These are phyloP conservation scores for Colletotrichum shisoi DNA, from an alignment of 2,329 filamentous ascomycete species.

Conservation along the genomic window DNA sequence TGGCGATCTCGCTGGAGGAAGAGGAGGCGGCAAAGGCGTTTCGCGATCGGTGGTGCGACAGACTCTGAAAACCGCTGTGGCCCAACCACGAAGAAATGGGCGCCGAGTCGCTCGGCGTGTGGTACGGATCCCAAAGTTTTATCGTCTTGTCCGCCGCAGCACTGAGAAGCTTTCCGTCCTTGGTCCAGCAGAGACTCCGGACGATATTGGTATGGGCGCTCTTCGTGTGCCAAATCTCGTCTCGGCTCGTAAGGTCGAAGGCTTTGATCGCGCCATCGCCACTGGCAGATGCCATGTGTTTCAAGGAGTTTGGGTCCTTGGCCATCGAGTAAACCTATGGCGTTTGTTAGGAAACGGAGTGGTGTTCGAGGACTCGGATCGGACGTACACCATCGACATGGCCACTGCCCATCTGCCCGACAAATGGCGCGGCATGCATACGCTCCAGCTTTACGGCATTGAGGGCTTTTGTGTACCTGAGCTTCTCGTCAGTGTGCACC, in stretches of 20 bases:
- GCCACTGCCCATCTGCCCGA: constrained; percentile 85
- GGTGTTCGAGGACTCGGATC: neutral
- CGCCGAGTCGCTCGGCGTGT: constrained; percentile 70
- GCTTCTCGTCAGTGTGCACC: constrained; percentile 15
- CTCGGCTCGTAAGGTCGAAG: constrained; percentile 64
- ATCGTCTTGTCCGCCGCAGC: constrained; percentile 87
- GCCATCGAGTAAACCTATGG: constrained; percentile 72
- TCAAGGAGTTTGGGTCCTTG: constrained; percentile 77
- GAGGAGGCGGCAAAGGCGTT: constrained; percentile 83
- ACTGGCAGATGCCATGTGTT: constrained; percentile 80
- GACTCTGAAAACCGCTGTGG: constrained; percentile 71
- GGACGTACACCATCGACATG: constrained; percentile 84
- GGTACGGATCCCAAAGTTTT: constrained; percentile 91
- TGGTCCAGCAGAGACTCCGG: constrained; percentile 89
- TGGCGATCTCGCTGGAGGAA: constrained; percentile 77
- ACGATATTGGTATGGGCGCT: constrained; percentile 93
- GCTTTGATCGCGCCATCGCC: constrained; percentile 90
- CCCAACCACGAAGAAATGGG: constrained; percentile 78
- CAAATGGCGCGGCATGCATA: constrained; percentile 79
- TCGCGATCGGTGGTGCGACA: constrained; percentile 81
- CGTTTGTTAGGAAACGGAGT: constrained; percentile 5
- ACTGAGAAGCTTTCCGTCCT: constrained; percentile 82
- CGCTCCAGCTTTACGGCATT: constrained; percentile 91
- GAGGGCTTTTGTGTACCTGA: constrained; percentile 57
- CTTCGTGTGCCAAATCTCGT: constrained; percentile 74